Evolutionary conservation across 345 rosid species (phyloP), one percentile per base, ranked within the genome.

Genomic region (Hibiscus mutabilis): DNA sequence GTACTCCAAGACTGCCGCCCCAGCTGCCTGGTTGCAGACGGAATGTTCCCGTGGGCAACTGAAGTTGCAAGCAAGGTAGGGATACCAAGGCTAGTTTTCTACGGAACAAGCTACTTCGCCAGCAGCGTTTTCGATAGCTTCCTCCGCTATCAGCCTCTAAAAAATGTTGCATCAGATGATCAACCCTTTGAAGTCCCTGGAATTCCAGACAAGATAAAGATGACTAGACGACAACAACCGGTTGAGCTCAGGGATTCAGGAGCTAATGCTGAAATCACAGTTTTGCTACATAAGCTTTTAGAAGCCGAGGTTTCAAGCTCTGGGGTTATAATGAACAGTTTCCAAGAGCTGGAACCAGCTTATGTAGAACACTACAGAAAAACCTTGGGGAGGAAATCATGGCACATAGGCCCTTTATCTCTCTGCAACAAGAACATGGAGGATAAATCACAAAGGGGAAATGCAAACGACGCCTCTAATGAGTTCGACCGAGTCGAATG

Each of bases 341-440:
- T 84, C 76, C 77, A 72, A 62, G 86, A 80, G 74, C 75, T 82
- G 14, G 84, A 82, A 33, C 61, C 81, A 0, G 75, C 40, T 22
- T 84, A 82, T 4, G 84, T 75, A 6, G 81, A 80, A 60, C 53
- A 59, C 55, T 84, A 76, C 62, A 76, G 76, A 74, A 80, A 78
- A 0, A 76, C 51, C 57, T 55, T 83, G 15, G 85, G 85, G 6
- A 82, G 79, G 64, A 80, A 73, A 15, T 83, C 93, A 10, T 86
- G 96, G 92, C 63, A 70, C 56, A 70, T 93, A 0, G 97, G 93
- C 56, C 98, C 91, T 0, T 79, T 89, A 29, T 87, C 86, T 0
- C 24, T 83, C 24, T 76, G 81, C 55, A 85, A 81, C 63, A 65
- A 68, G 52, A 52, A 24, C 15, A 61, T 15, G 12, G 69, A 82